A percentile compares a stretch with the other conserved stretches of the same genome.
Evolutionary conservation across 768 basidiomycete species (phyloP).

Genomic region (Tricholoma saponaceum): DNA sequence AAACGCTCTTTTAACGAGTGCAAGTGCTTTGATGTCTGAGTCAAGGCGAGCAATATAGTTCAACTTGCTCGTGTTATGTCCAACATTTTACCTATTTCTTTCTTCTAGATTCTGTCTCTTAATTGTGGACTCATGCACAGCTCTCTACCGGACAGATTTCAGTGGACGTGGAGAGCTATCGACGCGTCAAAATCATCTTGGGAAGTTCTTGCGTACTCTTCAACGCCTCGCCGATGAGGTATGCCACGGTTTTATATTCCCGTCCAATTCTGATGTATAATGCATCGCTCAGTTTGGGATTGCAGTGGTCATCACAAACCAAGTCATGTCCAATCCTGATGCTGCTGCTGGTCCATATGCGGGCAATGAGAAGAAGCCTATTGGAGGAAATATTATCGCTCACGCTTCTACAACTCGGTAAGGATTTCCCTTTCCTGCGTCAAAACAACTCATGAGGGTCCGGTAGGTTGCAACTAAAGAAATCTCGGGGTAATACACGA

Average conservation of each 20-base stretch:
- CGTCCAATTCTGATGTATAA: constrained; percentile 11
- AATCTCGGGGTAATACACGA: constrained; percentile 87
- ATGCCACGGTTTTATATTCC: constrained; percentile 9
- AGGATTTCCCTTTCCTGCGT: constrained; percentile 8
- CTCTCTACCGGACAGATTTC: constrained; percentile 93
- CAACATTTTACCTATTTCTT: constrained; percentile 5
- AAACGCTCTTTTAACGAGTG: constrained; percentile 80
- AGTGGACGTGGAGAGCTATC: constrained; percentile 93
- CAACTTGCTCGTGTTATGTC: background rate
- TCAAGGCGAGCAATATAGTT: constrained; percentile 65
- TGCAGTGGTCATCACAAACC: constrained; percentile 95
- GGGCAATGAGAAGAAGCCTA: constrained; percentile 94
- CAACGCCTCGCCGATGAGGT: constrained; percentile 97
- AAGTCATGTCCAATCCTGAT: constrained; percentile 99
- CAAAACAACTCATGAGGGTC: constrained; percentile 31
- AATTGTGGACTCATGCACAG: constrained; percentile 95
- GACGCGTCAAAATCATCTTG: constrained; percentile 92
- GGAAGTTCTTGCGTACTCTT: constrained; percentile 90
- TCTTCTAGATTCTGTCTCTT: constrained; percentile 83
- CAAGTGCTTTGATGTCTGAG: constrained; percentile 98
- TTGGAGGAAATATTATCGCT: constrained; percentile 98
- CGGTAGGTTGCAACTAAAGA: constrained; percentile 71
- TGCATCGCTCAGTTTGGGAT: constrained; percentile 75
- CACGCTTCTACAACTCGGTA: constrained; percentile 97
- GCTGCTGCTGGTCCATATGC: constrained; percentile 86